Evolutionary conservation across 768 basidiomycete species (phyloP), one percentile per base, ranked within the genome.

Genomic region (Lactarius sp.): DNA sequence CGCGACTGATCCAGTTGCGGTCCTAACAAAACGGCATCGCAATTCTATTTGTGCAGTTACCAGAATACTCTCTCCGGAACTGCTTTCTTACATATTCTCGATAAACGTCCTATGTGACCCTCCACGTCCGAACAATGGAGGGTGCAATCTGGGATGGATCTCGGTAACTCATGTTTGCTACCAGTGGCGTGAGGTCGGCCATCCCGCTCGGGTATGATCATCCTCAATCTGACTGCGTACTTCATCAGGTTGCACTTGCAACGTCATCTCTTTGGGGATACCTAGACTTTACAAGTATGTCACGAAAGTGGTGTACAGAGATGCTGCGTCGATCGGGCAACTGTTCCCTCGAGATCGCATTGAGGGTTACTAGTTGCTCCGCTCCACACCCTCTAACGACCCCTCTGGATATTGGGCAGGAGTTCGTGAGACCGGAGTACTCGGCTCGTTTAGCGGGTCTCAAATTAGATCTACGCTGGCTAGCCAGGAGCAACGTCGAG

Each of bases 41-140:
- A 56, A 51, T 37, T 33, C 61, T 13, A n/a, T 18, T 44, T 56
- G 61, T 10, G 37, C 42, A 13, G 20, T 50, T 39, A 20, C n/a
- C 8, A 27, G 27, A 27, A 22, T 33, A 50, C 61, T 62, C 47
- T 39, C 49, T 36, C 49, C 55, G 4, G 61, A 62, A 20, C 49
- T 62, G 47, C 55, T 62, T 41, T 62, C 54, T 34, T 10, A 42
- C 10, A 49, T 62, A 20, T 51, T 62, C 61, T 56, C 49, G 39
- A 51, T 51, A 27, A 56, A 36, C 31, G 39, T 56, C 4, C 33
- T 50, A 6, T 56, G 49, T 39, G 55, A 62, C 8, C 42, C 8
- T 20, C 61, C 49, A 1, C 27, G 33, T n/a, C n/a, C 20, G 27
- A 51, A 22, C n/a, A n/a, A 56, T 9, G 61, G 61, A 42, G 33